Conservation (phyloP, 192 early-diverging fungal genomes). For the Entomortierella chlamydospora region DNA sequence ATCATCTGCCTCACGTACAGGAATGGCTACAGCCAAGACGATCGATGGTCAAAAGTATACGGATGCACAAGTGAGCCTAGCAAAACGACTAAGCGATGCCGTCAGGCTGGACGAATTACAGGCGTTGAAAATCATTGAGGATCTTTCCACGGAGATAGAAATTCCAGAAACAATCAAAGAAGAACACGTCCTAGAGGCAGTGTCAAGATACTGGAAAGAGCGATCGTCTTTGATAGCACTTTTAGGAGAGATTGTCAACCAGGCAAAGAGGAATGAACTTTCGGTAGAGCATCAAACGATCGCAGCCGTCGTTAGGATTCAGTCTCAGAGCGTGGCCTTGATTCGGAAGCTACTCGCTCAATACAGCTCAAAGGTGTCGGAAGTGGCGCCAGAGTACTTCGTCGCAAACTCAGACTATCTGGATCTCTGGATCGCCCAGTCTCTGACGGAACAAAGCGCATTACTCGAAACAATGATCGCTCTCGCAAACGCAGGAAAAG, state of each 20-base stretch:
- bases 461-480: slow-evolving; percentile 53
- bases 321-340: slow-evolving; percentile 18
- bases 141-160: slow-evolving; percentile 12
- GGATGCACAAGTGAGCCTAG: slow-evolving; percentile 51
- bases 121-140: slow-evolving; percentile 30
- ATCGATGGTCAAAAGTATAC: slow-evolving; percentile 48
- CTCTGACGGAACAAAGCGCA: slow-evolving; percentile 56
- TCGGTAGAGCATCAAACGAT: neutral
- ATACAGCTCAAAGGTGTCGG: slow-evolving; percentile 16
- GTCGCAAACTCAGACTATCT: slow-evolving; percentile 18
- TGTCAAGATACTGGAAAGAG: slow-evolving; percentile 37
- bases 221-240: slow-evolving; percentile 22
- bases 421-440: slow-evolving; percentile 54
- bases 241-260: slow-evolving; percentile 23
- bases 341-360: slow-evolving; percentile 24
- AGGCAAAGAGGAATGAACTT: slow-evolving; percentile 8
- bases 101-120: slow-evolving; percentile 58
- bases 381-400: slow-evolving; percentile 37
- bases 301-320: slow-evolving; percentile 14
- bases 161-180: slow-evolving; percentile 33
- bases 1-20: slow-evolving; percentile 38
- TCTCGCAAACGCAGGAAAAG: slow-evolving; percentile 43
- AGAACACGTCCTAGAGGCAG: slow-evolving; percentile 15
- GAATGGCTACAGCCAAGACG: slow-evolving; percentile 36
- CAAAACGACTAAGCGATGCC: slow-evolving; percentile 50